A percentile compares a stretch with the other conserved stretches of the same genome.
Conservation (phyloP, 2,329 filamentous ascomycete species). For the Talaromyces sp. region DNA sequence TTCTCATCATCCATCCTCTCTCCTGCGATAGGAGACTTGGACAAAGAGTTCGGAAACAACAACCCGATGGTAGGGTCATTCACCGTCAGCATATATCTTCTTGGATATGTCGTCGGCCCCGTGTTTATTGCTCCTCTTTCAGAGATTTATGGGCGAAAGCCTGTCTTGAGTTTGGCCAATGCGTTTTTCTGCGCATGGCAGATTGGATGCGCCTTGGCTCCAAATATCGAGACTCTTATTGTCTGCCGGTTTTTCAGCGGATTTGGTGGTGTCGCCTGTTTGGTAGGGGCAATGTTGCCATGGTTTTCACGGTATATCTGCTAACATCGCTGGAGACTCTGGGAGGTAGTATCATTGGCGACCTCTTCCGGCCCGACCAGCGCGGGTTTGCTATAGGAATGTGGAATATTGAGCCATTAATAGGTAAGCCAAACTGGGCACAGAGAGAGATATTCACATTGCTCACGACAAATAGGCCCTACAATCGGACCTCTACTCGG, state of each 20-base stretch:
- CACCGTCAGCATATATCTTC: slow-evolving; percentile 24
- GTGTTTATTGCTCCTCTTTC: slow-evolving; percentile 60
- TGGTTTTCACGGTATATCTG: background rate
- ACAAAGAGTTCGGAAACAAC: slow-evolving; percentile 15
- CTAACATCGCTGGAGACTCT: slow-evolving; percentile 21
- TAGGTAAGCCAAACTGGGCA: slow-evolving; percentile 10
- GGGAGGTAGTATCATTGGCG: slow-evolving; percentile 42
- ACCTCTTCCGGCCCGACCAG: slow-evolving; percentile 37
- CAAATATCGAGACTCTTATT: slow-evolving; percentile 54
- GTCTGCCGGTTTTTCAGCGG: slow-evolving; percentile 60
- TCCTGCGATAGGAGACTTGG: slow-evolving; percentile 20
- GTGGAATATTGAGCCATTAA: slow-evolving; percentile 35
- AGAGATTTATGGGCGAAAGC: slow-evolving; percentile 58
- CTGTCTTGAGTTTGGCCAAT: slow-evolving; percentile 56
- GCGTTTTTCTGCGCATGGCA: slow-evolving; percentile 54
- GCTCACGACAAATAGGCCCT: slow-evolving; percentile 21
- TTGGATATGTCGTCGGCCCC: slow-evolving; percentile 42
- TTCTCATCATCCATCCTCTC: slow-evolving; percentile 30
- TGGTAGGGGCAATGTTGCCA: slow-evolving; percentile 13
- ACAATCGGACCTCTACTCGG: slow-evolving; percentile 31
- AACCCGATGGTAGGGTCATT: slow-evolving; percentile 22
- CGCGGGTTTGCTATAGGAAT: slow-evolving; percentile 39
- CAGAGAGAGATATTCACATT: slow-evolving; percentile 19
- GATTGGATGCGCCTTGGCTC: slow-evolving; percentile 52
- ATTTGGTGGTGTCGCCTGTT: slow-evolving; percentile 23